Conservation (phyloP, 495 filamentous ascomycete species). For the Aspergillus indologenus region DNA sequence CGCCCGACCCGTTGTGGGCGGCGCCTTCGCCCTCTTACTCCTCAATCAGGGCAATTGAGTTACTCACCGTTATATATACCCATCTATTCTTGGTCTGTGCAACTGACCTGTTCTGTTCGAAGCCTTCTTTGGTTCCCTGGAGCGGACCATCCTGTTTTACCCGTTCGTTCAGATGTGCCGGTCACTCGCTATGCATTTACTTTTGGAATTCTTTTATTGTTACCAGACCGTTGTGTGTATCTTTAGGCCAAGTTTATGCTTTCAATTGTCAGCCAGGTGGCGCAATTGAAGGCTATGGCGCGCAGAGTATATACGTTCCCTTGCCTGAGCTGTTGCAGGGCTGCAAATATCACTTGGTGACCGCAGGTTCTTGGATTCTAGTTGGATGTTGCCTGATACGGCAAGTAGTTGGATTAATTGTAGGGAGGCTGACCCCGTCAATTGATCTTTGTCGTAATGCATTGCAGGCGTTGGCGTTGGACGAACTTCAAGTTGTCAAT, state of each 20-base stretch:
- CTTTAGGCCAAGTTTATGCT: conserved; percentile 4
- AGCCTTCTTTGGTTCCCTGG: conserved; percentile 1
- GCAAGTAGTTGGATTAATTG: no score
- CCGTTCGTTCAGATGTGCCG: background rate
- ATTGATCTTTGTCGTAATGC: no score
- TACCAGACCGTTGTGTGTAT: conserved; percentile 7
- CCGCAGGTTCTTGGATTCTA: background rate
- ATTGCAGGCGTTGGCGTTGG: no score
- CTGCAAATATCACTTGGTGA: conserved; percentile 12
- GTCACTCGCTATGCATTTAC: conserved; percentile 6
- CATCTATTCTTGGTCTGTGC: background rate
- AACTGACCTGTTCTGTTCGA: background rate
- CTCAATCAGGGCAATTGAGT: conserved; percentile 5
- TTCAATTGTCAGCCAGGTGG: background rate
- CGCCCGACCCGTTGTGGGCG: conserved; percentile 56
- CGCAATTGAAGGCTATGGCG: conserved; percentile 2
- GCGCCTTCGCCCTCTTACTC: conserved; percentile 50
- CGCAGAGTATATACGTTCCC: conserved; percentile 10
- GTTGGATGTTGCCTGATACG: background rate
- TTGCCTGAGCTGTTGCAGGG: conserved; percentile 3
- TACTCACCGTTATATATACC: conserved; percentile 1
- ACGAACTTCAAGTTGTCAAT: no score
- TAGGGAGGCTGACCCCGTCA: no score
- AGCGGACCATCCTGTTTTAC: background rate
- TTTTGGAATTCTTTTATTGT: conserved; percentile 8